These are phyloP conservation scores for Acorus calamus DNA, from an alignment of 106 monocot species.

Conservation along the genomic window DNA sequence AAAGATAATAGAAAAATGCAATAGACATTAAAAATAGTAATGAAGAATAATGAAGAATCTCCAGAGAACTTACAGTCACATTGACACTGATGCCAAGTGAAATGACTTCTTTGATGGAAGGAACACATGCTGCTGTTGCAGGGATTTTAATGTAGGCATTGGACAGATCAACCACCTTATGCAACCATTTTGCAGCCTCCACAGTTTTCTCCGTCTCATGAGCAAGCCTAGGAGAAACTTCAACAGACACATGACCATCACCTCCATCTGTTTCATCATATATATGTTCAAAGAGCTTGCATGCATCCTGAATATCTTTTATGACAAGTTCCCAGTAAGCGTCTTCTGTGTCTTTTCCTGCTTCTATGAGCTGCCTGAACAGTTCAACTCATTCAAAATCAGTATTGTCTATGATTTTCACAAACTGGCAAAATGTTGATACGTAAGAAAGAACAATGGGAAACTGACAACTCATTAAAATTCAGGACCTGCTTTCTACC, in stretches of 20 bases:
- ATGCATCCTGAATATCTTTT: conserved; percentile 96
- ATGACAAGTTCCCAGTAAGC: conserved; percentile 96
- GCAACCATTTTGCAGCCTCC: conserved; percentile 89
- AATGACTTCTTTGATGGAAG: conserved; percentile 82
- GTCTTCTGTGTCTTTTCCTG: conserved; percentile 70
- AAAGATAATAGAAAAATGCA: no score
- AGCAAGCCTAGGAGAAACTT: conserved; percentile 91
- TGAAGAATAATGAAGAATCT: no score
- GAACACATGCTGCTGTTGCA: conserved; percentile 85
- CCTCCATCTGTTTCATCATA: conserved; percentile 74
- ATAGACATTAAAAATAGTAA: no score
- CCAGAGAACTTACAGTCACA: conserved; percentile 60
- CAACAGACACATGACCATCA: conserved; percentile 96
- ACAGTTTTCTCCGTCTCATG: conserved; percentile 71
- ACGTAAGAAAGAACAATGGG: no score
- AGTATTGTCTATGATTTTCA: no score
- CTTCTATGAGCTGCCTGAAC: conserved; percentile 51
- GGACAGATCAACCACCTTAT: conserved; percentile 51
- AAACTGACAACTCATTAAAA: no score
- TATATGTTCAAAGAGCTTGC: conserved; percentile 79
- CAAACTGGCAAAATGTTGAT: no score
- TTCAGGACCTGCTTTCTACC: no score
- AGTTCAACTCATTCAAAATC: not conserved
- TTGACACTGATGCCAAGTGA: conserved; percentile 79
- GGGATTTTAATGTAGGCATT: conserved; percentile 97